Base-by-base conservation (phyloP, 257 asterid genomes). In the Ballota nigra region DNA sequence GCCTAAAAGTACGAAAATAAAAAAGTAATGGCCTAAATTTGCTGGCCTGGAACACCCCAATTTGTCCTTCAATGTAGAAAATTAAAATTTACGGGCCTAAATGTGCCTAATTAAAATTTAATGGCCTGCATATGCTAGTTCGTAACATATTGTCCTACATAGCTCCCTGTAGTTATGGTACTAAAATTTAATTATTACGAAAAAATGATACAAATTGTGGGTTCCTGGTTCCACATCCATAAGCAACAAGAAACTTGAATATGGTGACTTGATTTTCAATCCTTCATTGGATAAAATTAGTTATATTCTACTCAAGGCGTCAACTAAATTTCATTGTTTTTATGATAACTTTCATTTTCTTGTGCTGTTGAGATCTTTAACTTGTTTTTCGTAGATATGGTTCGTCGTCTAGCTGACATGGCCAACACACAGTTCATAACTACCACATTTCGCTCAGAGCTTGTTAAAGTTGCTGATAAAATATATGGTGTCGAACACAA, bases 401-500 rank as follows among this genome's bases (percentile, higher is more conserved):
- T 94, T 47, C 95, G 97, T 55, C 92, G 96, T 70, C 63, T 86
- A 79, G 97, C 99, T 6, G 99, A 94, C 80, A 83, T 80, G 85
- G 92, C 87, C 12, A 83, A 79, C 83, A 91, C 99, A 3, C 99
- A 94, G 80, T 94, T 94, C 75, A 91, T 94, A 75, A 91, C 97
- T 8, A 94, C 99, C 0, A 94, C 99, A 23, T 94, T 94, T 70
- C 80, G 96, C 36, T 85, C 96, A 4, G 97, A 94, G 85, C 96
- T 94, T 26, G 99, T 94, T 81, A 94, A 88, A 81, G 97, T 91
- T 29, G 96, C 99, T 62, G 99, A 94, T 80, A 94, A 94, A 83
- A 89, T 91, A 66, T 94, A 94, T 65, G 94, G 97, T 1, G 99
- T 94, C 66, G 84, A 89, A 0, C 99, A 94, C 87, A 91, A 86